Conservation (phyloP, 2,329 filamentous ascomycete species). For the Cladophialophora chaetospira region DNA sequence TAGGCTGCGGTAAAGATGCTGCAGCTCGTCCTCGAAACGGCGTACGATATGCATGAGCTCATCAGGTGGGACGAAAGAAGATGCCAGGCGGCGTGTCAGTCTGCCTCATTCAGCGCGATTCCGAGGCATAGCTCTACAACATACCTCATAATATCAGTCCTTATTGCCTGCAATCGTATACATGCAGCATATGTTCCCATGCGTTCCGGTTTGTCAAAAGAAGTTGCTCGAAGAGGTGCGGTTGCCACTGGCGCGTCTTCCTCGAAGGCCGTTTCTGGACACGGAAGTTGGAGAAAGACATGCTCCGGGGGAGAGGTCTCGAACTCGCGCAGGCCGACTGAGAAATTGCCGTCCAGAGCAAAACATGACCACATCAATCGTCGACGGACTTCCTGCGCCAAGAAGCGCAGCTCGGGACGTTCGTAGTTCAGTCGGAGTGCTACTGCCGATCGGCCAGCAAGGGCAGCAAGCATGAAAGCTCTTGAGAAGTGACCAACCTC, state of each 20-base stretch:
- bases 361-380: constrained; percentile 55
- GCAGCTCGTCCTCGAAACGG: constrained; percentile 19
- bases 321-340: constrained; percentile 51
- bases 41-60: constrained; percentile 18
- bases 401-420: constrained; percentile 46
- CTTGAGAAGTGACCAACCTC: constrained; percentile 23
- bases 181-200: constrained; percentile 20
- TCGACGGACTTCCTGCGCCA: constrained; percentile 48
- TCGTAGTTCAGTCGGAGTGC: constrained; percentile 55
- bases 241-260: constrained; percentile 19
- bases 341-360: constrained; percentile 53
- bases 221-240: constrained; percentile 22
- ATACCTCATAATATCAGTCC: constrained; percentile 23
- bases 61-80: constrained; percentile 4
- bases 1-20: constrained; percentile 22
- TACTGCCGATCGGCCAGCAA: constrained; percentile 44
- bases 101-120: constrained; percentile 7
- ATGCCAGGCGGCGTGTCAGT: constrained; percentile 17
- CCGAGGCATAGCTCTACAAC: neutral
- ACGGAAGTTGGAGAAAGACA: constrained; percentile 53
- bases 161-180: constrained; percentile 17
- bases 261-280: constrained; percentile 57
- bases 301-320: constrained; percentile 49
- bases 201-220: constrained; percentile 12
- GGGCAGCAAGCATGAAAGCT: constrained; percentile 27